Conservation (phyloP, 2,329 filamentous ascomycete species). For the Calycina marina region DNA sequence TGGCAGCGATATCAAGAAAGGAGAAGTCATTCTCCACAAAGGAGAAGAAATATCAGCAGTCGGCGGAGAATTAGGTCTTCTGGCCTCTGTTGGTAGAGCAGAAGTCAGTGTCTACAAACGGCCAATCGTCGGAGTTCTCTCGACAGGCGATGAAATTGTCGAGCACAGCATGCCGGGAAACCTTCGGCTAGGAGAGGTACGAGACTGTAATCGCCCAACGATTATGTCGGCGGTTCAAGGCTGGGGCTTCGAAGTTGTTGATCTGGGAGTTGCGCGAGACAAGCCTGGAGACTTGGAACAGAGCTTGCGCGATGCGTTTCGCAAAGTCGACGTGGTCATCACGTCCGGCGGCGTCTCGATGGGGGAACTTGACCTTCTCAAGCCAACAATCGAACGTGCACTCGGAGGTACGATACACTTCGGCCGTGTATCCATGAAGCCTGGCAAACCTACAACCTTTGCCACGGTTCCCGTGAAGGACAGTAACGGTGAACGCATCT, state of each 20-base stretch:
- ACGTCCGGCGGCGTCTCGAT: slow-evolving; percentile 94
- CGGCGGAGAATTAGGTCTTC: slow-evolving; percentile 80
- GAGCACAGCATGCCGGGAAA: slow-evolving; percentile 48
- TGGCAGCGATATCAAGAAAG: slow-evolving; percentile 69
- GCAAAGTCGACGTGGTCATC: slow-evolving; percentile 66
- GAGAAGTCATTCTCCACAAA: slow-evolving; percentile 53
- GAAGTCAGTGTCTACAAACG: slow-evolving; percentile 59
- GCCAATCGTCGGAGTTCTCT: slow-evolving; percentile 73
- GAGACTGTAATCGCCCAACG: slow-evolving; percentile 85
- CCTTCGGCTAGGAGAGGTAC: slow-evolving; percentile 67
- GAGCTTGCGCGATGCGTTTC: slow-evolving; percentile 59
- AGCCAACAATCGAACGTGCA: slow-evolving; percentile 83
- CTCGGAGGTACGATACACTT: slow-evolving; percentile 93
- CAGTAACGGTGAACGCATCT: slow-evolving; percentile 39
- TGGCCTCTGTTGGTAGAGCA: slow-evolving; percentile 68
- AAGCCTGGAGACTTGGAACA: slow-evolving; percentile 61
- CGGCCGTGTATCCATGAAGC: slow-evolving; percentile 93
- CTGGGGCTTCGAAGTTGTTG: slow-evolving; percentile 65
- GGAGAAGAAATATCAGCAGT: slow-evolving; percentile 75
- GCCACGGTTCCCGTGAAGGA: slow-evolving; percentile 65
- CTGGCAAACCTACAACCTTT: slow-evolving; percentile 94
- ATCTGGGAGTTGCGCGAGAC: slow-evolving; percentile 75
- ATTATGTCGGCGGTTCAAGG: slow-evolving; percentile 63
- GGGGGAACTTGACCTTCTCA: slow-evolving; percentile 93
- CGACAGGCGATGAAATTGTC: slow-evolving; percentile 90